Evolutionary conservation across 139 green algal species (phyloP).

Genomic region (Chlorella ohadii): DNA sequence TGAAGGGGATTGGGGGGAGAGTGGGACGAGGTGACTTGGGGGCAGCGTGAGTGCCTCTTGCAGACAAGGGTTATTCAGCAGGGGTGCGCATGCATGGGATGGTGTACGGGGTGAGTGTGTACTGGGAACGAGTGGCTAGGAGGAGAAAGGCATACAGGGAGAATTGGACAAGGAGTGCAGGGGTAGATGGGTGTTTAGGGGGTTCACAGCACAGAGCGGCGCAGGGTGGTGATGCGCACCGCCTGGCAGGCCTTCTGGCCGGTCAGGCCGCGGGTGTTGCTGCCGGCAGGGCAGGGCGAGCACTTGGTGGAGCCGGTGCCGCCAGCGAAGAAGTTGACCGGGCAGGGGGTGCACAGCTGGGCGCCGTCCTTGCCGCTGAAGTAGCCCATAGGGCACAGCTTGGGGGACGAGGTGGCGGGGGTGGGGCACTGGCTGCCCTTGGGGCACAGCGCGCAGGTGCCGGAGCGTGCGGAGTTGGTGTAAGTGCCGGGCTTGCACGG

Average conservation of each 20-base stretch:
- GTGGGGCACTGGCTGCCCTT: slow-evolving; percentile 7
- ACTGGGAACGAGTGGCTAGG: too few species aligned
- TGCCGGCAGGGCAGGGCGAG: background rate
- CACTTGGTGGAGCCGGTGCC: background rate
- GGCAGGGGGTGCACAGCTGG: slow-evolving; percentile 7
- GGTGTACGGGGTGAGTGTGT: too few species aligned
- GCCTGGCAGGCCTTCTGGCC: slow-evolving; percentile 9
- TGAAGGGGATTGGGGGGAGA: too few species aligned
- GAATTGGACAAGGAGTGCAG: too few species aligned
- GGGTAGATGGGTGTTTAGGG: too few species aligned
- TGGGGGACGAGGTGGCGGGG: background rate
- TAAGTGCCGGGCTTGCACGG: slow-evolving; percentile 3
- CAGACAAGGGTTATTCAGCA: background rate
- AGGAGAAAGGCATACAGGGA: too few species aligned
- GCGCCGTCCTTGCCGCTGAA: background rate
- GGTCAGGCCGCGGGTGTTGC: slow-evolving; percentile 10
- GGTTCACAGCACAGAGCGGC: background rate
- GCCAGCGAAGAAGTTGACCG: background rate
- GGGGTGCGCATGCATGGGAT: too few species aligned
- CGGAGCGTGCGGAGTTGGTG: background rate
- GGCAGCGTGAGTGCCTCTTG: too few species aligned
- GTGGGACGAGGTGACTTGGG: too few species aligned
- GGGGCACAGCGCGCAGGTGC: background rate
- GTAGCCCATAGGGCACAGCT: background rate
- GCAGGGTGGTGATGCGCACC: background rate